Evolutionary conservation across 768 basidiomycete species (phyloP), one percentile per base, ranked within the genome.

Genomic region (Fomitopsis serialis): DNA sequence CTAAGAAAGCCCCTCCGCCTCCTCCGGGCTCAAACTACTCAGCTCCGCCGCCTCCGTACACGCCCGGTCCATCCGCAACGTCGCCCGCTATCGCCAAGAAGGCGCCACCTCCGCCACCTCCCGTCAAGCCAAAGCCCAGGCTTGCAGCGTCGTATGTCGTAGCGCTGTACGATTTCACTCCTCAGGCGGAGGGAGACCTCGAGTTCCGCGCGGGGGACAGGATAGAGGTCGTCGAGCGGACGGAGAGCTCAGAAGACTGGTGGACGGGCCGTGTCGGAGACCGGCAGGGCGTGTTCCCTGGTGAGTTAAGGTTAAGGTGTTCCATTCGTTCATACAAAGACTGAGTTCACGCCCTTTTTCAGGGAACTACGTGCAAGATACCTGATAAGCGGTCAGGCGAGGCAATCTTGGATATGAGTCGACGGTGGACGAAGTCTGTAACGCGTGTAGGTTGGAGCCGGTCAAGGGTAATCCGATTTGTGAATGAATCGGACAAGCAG

Each of bases 141-240:
- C 74, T 78, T 8, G 74, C 76, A 27, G 81, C 81, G 1, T 73
- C 85, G 67, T 93, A 92, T 63, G 93, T 94, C 23, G 87, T 91
- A 10, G 97, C 97, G 27, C 66, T 98, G 63, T 99, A 97, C 65
- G 97, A 99, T 68, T 99, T 96, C 66, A 78, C 77, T 34, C 92
- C 97, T 19, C 94, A 96, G 79, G 90, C 94, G 37, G 92, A 89
- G 0, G 96, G 96, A 1, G 96, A 98, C 69, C 72, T 98, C 52
- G 87, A 86, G 0, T 98, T 98, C 74, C 82, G 76, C 57, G 81
- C 83, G 15, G 96, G 96, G 15, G 95, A 98, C 69, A 76, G 79
- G 59, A 98, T 98, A 68, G 92, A 96, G 71, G 74, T 98, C 50
- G 78, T 97, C 34, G 86, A 94, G 69, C 81, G 81, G 69, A 85